Percentiles rank a stretch among this genome's conserved stretches.
Evolutionary conservation across 1,139 yeast species (phyloP).

Genomic region (Yamadazyma atlantica): DNA sequence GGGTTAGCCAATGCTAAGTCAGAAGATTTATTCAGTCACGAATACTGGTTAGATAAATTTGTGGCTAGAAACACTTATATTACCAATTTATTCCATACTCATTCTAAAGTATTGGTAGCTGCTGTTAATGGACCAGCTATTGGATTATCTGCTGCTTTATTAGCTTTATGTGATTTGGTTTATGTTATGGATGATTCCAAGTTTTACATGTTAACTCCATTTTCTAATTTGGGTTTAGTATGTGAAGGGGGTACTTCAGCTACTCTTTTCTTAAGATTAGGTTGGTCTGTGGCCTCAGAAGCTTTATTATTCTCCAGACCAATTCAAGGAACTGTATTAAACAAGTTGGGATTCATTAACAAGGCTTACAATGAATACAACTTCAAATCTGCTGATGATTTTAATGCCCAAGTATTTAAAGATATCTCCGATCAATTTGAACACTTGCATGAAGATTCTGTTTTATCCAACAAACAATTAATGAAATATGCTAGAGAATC

Average conservation of each 20-base stretch:
- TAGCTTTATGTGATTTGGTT: slow-evolving; percentile 73
- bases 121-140: slow-evolving; percentile 88
- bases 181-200: slow-evolving; percentile 61
- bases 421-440: slow-evolving; percentile 48
- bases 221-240: slow-evolving; percentile 79
- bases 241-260: slow-evolving; percentile 81
- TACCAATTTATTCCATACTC: slow-evolving; percentile 69
- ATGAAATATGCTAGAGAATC: slow-evolving; percentile 48
- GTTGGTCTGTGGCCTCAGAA: slow-evolving; percentile 72
- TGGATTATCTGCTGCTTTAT: slow-evolving; percentile 75
- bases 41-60: slow-evolving; percentile 59
- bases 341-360: slow-evolving; percentile 61
- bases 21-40: slow-evolving; percentile 38
- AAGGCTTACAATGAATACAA: slow-evolving; percentile 40
- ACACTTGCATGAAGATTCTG: slow-evolving; percentile 57
- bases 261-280: slow-evolving; percentile 68
- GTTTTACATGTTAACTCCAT: slow-evolving; percentile 69
- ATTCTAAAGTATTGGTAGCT: slow-evolving; percentile 67
- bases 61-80: slow-evolving; percentile 70
- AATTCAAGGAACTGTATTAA: slow-evolving; percentile 59
- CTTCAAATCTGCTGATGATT: slow-evolving; percentile 54
- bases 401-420: slow-evolving; percentile 52
- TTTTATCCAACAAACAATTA: slow-evolving; percentile 62
- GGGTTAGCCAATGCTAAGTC: slow-evolving; percentile 23
- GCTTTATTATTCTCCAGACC: slow-evolving; percentile 72